Base-by-base conservation (phyloP, 2,329 filamentous ascomycete species). In the Phoma herbarum region DNA sequence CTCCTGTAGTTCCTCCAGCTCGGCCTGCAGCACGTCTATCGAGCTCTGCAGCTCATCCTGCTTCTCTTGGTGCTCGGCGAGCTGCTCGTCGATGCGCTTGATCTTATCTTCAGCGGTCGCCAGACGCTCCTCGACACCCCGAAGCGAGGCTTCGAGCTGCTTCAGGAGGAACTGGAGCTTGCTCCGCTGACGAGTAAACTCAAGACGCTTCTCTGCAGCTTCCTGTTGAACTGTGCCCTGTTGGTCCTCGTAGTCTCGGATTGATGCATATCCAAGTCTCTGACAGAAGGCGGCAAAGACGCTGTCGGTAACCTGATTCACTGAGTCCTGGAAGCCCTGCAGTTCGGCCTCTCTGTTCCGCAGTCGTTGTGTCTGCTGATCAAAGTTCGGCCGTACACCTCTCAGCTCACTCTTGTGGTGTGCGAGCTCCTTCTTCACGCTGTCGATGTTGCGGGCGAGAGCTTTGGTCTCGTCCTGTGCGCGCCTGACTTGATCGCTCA, bases 201-300 rank as follows among this genome's bases (percentile, higher is more conserved):
- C 89, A 52, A 91, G 88, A 62, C 92, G 92, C 81, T 93, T 93
- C 77, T 95, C 89, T 0, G 89, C 89, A 43, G 91, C 91, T 75
- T 98, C 92, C 75, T 97, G 92, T 77, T 98, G 93, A 47, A 96
- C 82, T 41, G 90, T 93, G 47, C 95, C 94, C 78, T 98, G 95
- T 66, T 96, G 93, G 25, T 90, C 90, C 75, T 98, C 93, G 71
- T 98, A 99, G 57, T 92, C 91, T 58, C 94, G 91, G 64, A 99
- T 96, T 70, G 96, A 90, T 57, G 86, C 84, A 75, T 97, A 98
- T 0, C 93, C 92, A 20, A 97, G 86, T 54, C 91, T 87, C 68
- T 88, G 86, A 80, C 95, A 99, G 80, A 99, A 99, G 39, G 84
- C 83, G 22, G 84, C 84, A 76, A 97, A 99, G 28, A 99, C 85